phyloP scores from a whole-genome alignment of 345 rosid species.

The Sisymbrium altissimum region DNA sequence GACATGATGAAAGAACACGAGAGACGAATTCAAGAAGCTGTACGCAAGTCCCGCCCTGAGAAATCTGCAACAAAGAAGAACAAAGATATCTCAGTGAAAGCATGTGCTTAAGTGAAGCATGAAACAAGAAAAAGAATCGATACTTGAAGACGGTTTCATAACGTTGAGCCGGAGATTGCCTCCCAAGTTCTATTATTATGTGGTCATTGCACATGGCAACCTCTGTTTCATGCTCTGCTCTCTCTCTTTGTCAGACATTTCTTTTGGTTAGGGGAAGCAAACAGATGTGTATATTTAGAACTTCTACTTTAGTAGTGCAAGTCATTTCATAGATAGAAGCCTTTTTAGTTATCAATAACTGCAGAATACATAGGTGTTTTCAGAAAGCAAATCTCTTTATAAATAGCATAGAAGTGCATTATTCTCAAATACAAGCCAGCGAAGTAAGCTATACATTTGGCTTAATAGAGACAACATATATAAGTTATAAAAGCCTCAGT shows the following conservation, averaged over 20 bases:
- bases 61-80: slow-evolving; percentile 48
- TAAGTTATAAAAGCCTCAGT: neutral
- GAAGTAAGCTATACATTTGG: slow-evolving; percentile 56
- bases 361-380: slow-evolving; percentile 11
- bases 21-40: slow-evolving; percentile 87
- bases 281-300: slow-evolving; percentile 26
- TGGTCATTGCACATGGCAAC: slow-evolving; percentile 18
- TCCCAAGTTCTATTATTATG: neutral
- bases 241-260: slow-evolving; percentile 8
- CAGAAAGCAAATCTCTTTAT: slow-evolving; percentile 26
- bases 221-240: slow-evolving; percentile 26
- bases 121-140: neutral
- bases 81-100: slow-evolving; percentile 25
- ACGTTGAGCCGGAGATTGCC: neutral
- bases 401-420: slow-evolving; percentile 10
- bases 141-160: neutral
- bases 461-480: slow-evolving; percentile 28
- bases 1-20: slow-evolving; percentile 88
- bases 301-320: slow-evolving; percentile 18
- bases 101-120: slow-evolving; percentile 25
- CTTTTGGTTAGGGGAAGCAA: slow-evolving; percentile 31
- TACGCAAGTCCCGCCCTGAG: slow-evolving; percentile 71
- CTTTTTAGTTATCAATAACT: slow-evolving; percentile 3
- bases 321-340: slow-evolving; percentile 20
- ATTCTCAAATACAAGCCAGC: slow-evolving; percentile 23